Percentiles rank a stretch among this genome's conserved stretches.
Conservation (phyloP, 768 basidiomycete species). For the Xerocomus potaroensis region DNA sequence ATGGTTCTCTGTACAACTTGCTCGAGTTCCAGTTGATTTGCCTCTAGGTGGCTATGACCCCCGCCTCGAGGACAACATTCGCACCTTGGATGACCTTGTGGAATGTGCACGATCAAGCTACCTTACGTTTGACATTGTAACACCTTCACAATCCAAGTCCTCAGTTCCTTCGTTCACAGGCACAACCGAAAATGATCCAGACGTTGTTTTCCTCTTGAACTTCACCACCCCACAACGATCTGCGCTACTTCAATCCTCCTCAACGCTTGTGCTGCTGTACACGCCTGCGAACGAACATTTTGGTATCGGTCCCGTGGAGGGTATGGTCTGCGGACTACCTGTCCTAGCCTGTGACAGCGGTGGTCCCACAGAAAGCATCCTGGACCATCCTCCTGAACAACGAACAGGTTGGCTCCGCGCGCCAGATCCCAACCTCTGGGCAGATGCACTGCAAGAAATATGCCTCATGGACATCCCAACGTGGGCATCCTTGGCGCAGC, state of each 20-base stretch:
- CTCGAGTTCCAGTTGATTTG: constrained; percentile 1
- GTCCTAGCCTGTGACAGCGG: constrained; percentile 84
- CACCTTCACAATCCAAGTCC: constrained; percentile 40
- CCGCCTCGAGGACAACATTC: constrained; percentile 78
- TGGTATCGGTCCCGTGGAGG: constrained; percentile 94
- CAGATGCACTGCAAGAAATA: constrained; percentile 60
- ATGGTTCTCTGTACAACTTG: constrained; percentile 7
- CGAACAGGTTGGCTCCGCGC: constrained; percentile 76
- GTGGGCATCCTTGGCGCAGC: constrained; percentile 39
- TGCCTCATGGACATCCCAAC: constrained; percentile 25
- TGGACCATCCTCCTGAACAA: constrained; percentile 35
- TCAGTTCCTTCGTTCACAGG: constrained; percentile 40
- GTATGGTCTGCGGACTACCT: constrained; percentile 87
- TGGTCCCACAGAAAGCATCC: constrained; percentile 86
- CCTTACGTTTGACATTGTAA: constrained; percentile 57
- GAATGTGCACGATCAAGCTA: constrained; percentile 48
- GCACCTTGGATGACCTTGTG: constrained; percentile 60
- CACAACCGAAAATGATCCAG: constrained; percentile 38
- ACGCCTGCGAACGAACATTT: constrained; percentile 97
- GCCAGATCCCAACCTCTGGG: constrained; percentile 67
- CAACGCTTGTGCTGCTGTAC: constrained; percentile 77
- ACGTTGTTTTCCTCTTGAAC: constrained; percentile 88
- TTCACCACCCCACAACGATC: constrained; percentile 83
- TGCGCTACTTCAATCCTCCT: constrained; percentile 63
- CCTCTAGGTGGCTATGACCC: constrained; percentile 83